Evolutionary conservation across 768 basidiomycete genomes (phyloP), one percentile per base, ranked within the genome.

Genomic region (Auriscalpium microsporum): DNA sequence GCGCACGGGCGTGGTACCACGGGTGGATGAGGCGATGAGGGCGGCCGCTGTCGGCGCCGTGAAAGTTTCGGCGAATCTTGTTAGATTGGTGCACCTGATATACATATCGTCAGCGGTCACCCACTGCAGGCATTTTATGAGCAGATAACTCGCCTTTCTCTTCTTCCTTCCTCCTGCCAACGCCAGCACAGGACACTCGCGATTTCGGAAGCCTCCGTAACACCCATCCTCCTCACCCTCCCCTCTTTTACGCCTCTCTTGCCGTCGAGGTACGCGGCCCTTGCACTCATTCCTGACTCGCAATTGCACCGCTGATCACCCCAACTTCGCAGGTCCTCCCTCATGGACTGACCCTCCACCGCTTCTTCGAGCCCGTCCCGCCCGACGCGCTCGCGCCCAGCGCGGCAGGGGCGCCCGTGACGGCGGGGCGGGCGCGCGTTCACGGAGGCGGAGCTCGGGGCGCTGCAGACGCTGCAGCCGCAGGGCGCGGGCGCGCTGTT

Each of bases 291-390:
- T 45, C 55, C 52, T 51, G 58, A 53, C 54, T 49, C 35, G 45
- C 23, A 54, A 59, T 45, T 55, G 55, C 48, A n/a, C 42, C 52
- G 35, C 21, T 48, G 54, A 51, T 52, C 34, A 46, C 48, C 48
- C 4, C 56, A 50, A 52, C 28, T 11, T 23, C 44, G 19, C 56
- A 87, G 84, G 71, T 87, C 58, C 72, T 87, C 45, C 84, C 85
- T 8, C 73, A 77, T 58, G 86, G 87, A 8, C 70, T 87, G 60
- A 86, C 85, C 10, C 72, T 89, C 58, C 84, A 89, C 66, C 78
- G 80, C 46, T 68, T 88, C 61, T 74, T 83, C 83, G 72, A 73
- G 33, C 69, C 72, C 3, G 67, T 86, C 23, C 57, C 55, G 4
- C 67, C 49, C 21, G 66, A 67, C 67, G 37, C 58, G 69, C 8